Evolutionary conservation across 345 rosid genomes (phyloP).

Genomic region (Cardamine chenopodiifolia): DNA sequence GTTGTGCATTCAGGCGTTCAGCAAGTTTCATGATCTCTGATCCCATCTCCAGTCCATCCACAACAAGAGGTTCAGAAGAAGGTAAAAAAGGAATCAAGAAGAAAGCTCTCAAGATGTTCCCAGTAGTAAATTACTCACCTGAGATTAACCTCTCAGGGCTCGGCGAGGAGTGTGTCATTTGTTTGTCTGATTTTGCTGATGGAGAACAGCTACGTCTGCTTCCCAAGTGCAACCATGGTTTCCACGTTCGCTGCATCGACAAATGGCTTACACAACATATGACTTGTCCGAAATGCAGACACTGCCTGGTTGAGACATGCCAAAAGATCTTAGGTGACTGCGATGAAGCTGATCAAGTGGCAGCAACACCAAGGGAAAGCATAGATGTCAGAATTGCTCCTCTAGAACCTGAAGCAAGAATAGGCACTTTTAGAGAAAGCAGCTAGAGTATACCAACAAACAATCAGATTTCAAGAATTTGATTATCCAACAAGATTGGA

Average conservation of each 20-base stretch:
- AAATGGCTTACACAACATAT: slow-evolving; percentile 57
- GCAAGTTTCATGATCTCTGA: slow-evolving; percentile 46
- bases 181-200: slow-evolving; percentile 53
- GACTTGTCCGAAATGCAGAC: slow-evolving; percentile 67
- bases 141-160: slow-evolving; percentile 49
- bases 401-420: slow-evolving; percentile 47
- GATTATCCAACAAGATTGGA: slow-evolving; percentile 16
- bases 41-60: slow-evolving; percentile 36
- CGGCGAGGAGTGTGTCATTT: slow-evolving; percentile 62
- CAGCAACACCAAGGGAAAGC: slow-evolving; percentile 32
- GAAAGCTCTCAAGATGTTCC: slow-evolving; percentile 56
- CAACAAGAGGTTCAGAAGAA: slow-evolving; percentile 20
- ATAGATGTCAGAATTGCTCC: slow-evolving; percentile 40
- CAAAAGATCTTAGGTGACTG: slow-evolving; percentile 43
- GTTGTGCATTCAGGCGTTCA: slow-evolving; percentile 56
- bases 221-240: slow-evolving; percentile 61
- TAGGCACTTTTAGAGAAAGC: slow-evolving; percentile 38
- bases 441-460: slow-evolving; percentile 25
- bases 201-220: slow-evolving; percentile 58
- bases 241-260: slow-evolving; percentile 58
- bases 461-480: slow-evolving; percentile 1
- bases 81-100: slow-evolving; percentile 49
- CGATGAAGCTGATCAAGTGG: slow-evolving; percentile 28
- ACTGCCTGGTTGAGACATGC: slow-evolving; percentile 49
- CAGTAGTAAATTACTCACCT: slow-evolving; percentile 48